Conservation (phyloP, 2,329 filamentous ascomycete genomes). For the Dactylellina drechsleri region DNA sequence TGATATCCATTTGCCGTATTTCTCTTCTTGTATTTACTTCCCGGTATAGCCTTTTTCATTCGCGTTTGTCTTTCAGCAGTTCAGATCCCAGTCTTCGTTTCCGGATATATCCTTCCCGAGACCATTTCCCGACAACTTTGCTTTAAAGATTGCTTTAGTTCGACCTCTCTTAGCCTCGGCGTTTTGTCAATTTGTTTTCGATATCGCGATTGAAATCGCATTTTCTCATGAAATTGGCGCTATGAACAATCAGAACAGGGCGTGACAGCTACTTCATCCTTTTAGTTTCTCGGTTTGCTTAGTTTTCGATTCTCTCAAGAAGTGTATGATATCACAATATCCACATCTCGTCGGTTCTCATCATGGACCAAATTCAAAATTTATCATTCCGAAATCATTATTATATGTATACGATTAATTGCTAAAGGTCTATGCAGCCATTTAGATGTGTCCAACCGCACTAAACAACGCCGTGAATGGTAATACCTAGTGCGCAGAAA, state of each 20-base stretch:
- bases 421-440: constrained; percentile 10
- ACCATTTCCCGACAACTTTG: not conserved
- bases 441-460: constrained; percentile 3
- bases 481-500: constrained; percentile 19
- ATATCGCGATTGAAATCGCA: not conserved
- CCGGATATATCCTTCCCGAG: too few relatives aligned
- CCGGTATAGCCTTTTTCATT: not conserved
- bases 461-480: constrained; percentile 24
- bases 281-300: not conserved
- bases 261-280: not conserved
- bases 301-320: not conserved
- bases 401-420: constrained; percentile 1
- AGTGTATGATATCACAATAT: constrained; percentile 14
- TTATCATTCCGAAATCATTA: too few relatives aligned
- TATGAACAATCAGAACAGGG: not conserved
- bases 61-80: not conserved
- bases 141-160: not conserved
- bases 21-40: constrained; percentile 9
- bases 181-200: not conserved
- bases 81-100: not conserved
- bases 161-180: not conserved
- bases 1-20: not conserved
- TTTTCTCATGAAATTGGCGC: constrained; percentile 7
- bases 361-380: not conserved
- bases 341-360: not conserved